Evolutionary conservation across 2,329 filamentous ascomycete species (phyloP), one percentile per base, ranked within the genome.

Genomic region (Aspergillus tubingensis): DNA sequence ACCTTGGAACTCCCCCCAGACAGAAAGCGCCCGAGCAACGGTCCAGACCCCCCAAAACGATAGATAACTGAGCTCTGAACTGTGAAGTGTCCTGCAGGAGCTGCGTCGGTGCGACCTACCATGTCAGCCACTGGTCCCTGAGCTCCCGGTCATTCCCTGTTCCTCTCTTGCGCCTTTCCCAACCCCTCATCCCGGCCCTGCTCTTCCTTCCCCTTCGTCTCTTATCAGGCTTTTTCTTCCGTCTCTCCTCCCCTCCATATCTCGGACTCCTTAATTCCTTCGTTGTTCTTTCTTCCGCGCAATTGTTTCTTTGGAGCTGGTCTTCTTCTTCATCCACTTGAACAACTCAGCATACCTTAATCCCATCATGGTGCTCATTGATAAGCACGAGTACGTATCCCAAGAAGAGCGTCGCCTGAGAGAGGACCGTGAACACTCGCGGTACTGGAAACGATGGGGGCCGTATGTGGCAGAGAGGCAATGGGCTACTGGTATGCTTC

Each of bases 361-460:
- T 30, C 15, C 59, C 21, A 62, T 61, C 65, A 98, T 98, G 94
- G 93, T 96, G 74, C 85, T 96, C 72, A 89, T 95, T 74, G 92
- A 96, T 78, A 87, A 89, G 73, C 87, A 95, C 78, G 91, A 95
- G 74, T 93, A 92, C 77, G 85, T 94, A 74, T 92, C 90, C 62
- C 88, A 91, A 77, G 94, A 98, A 80, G 94, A 98, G 83, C 90
- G 90, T 77, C 89, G 95, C 53, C 85, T 98, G 68, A 89, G 90
- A 73, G 87, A 96, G 73, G 94, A 98, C 78, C 86, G 88, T 61
- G 86, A 94, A 66, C 88, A 89, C 65, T 85, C 80, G 66, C 94
- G 91, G 77, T 98, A 98, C 82, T 98, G 94, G 94, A 98, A 98
- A 86, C 92, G 90, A 87, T 97, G 93, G 92, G 94, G 94, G 58